These are phyloP conservation scores for Eucalyptus globulus DNA, from an alignment of 345 rosid genomes.

Conservation along the genomic window DNA sequence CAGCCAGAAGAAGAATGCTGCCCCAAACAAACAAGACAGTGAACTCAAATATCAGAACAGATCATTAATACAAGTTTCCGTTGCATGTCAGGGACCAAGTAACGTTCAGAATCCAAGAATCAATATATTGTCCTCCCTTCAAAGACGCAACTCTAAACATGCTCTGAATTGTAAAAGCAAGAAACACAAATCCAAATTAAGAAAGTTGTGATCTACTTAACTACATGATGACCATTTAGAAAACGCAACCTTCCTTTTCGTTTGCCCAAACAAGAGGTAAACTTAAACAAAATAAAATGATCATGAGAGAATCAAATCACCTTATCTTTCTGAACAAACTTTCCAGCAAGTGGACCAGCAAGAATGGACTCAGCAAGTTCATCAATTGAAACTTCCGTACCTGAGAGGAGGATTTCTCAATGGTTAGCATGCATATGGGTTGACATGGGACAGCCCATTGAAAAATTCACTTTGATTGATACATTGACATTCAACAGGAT, in stretches of 20 bases:
- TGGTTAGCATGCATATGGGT: neutral
- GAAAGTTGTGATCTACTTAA: neutral
- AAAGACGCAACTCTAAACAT: neutral
- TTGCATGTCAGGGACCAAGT: neutral
- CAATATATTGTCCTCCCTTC: neutral
- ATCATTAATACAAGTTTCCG: neutral
- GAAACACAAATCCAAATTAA: neutral
- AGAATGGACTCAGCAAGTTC: constrained; percentile 73
- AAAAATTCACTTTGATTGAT: neutral
- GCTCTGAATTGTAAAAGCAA: neutral
- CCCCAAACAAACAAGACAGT: neutral
- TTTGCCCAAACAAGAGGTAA: neutral
- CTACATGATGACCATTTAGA: neutral
- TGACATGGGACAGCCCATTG: neutral
- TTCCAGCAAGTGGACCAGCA: constrained; percentile 29
- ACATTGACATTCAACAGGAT: neutral
- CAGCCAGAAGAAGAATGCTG: neutral
- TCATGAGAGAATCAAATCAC: neutral
- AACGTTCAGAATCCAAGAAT: neutral
- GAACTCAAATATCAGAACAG: neutral
- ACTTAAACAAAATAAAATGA: neutral
- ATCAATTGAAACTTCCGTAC: constrained; percentile 40
- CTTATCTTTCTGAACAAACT: neutral
- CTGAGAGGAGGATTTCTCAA: constrained; percentile 21
- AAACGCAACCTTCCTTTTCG: neutral